These are phyloP conservation scores for Oxyria digyna DNA, from an alignment of 148 eudicot species.

Conservation along the genomic window DNA sequence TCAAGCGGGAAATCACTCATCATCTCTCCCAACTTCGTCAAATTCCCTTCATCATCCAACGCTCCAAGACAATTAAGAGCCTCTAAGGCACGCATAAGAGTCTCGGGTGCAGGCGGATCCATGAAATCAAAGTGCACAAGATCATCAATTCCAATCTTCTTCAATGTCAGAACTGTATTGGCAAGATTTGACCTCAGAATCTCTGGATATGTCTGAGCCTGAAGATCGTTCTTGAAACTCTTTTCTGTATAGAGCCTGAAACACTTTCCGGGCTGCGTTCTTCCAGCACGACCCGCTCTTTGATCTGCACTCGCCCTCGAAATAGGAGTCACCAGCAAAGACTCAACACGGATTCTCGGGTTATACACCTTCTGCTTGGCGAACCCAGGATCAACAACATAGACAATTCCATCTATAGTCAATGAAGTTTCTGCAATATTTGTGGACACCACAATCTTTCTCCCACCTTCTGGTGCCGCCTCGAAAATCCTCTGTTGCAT, in stretches of 20 bases:
- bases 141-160: conserved; percentile 87
- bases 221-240: conserved; percentile 70
- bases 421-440: conserved; percentile 67
- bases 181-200: conserved; percentile 81
- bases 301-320: conserved; percentile 72
- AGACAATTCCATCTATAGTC: conserved; percentile 69
- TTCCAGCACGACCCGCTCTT: conserved; percentile 73
- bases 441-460: conserved; percentile 63
- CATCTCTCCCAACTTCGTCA: conserved; percentile 64
- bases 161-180: conserved; percentile 72
- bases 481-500: conserved; percentile 74
- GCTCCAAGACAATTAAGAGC: conserved; percentile 79
- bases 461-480: conserved; percentile 62
- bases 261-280: conserved; percentile 72
- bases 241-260: conserved; percentile 65
- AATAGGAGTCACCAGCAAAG: conserved; percentile 56
- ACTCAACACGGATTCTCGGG: conserved; percentile 62
- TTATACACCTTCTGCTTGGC: conserved; percentile 60
- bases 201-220: conserved; percentile 83
- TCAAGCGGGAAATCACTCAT: conserved; percentile 88
- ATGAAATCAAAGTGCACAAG: conserved; percentile 90
- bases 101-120: conserved; percentile 96
- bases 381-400: conserved; percentile 64
- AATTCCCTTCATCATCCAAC: conserved; percentile 75
- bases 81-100: conserved; percentile 80